Percentiles rank a stretch among this genome's conserved stretches.
phyloP scores from a whole-genome alignment of 2,329 filamentous ascomycete species.

The Pseudogymnoascus sp. region DNA sequence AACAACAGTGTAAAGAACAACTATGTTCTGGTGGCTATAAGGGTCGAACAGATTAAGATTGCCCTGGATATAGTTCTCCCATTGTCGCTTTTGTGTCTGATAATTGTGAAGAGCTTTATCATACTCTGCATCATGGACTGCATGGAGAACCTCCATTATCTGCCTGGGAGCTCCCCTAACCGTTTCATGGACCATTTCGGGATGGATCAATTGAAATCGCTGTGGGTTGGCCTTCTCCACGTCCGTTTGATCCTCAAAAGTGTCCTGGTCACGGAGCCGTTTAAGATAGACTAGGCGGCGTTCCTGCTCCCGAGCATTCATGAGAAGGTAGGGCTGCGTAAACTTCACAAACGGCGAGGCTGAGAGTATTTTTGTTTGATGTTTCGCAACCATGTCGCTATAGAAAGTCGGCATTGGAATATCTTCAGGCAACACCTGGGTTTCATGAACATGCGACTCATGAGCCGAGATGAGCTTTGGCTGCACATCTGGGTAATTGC shows the following conservation, averaged over 20 bases:
- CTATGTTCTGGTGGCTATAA: constrained; percentile 91
- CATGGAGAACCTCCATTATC: constrained; percentile 86
- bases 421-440: constrained; percentile 59
- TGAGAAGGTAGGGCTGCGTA: constrained; percentile 83
- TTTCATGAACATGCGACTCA: constrained; percentile 31
- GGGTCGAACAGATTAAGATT: constrained; percentile 88
- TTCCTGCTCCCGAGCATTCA: constrained; percentile 87
- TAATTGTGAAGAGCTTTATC: constrained; percentile 93
- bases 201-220: constrained; percentile 83
- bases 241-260: constrained; percentile 44
- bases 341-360: constrained; percentile 96
- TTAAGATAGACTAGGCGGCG: constrained; percentile 73
- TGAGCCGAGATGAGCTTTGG: constrained; percentile 26
- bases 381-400: constrained; percentile 87
- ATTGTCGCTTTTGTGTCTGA: constrained; percentile 86
- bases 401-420: constrained; percentile 85
- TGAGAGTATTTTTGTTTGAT: constrained; percentile 86
- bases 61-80: constrained; percentile 89
- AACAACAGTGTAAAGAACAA: constrained; percentile 86
- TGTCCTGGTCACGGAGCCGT: constrained; percentile 68
- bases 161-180: constrained; percentile 73
- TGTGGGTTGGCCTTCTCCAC: constrained; percentile 56
- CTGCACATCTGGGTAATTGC: constrained; percentile 9
- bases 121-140: constrained; percentile 93
- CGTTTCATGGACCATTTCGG: constrained; percentile 87